These are phyloP conservation scores for Mucor velutinosus DNA, from an alignment of 371 early-diverging fungal species.

Conservation along the genomic window DNA sequence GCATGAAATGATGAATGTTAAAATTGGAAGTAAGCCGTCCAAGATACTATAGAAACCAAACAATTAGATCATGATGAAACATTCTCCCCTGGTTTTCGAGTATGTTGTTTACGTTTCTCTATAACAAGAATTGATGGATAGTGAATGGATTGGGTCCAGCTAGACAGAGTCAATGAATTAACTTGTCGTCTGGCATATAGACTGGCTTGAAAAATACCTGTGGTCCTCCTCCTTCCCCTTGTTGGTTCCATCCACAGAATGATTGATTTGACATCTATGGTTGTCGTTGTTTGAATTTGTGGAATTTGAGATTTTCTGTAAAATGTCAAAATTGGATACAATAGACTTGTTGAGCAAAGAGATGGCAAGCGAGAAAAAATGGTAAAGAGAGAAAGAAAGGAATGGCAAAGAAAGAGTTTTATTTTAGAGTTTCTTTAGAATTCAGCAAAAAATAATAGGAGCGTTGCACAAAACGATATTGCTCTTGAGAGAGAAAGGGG, in stretches of 20 bases:
- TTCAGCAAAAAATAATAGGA: constrained; percentile 1
- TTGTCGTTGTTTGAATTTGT: neutral
- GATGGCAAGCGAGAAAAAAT: neutral
- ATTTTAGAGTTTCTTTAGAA: constrained; percentile 1
- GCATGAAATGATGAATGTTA: constrained; percentile 35
- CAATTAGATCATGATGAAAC: constrained; percentile 1
- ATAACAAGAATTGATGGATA: constrained; percentile 34
- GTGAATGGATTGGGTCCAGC: constrained; percentile 14
- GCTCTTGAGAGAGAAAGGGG: constrained; percentile 1
- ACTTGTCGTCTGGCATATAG: neutral
- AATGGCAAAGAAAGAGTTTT: neutral
- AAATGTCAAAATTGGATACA: neutral
- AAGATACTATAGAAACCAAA: constrained; percentile 25
- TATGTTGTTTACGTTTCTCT: constrained; percentile 33
- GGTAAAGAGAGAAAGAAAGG: neutral
- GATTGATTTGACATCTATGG: neutral
- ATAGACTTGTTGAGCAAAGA: neutral
- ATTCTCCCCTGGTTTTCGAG: neutral
- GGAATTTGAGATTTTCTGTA: neutral
- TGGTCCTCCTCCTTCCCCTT: neutral
- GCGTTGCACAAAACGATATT: neutral
- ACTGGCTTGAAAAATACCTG: neutral
- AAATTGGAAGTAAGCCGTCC: constrained; percentile 37
- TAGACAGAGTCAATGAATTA: neutral
- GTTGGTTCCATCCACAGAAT: neutral